Base-by-base conservation (phyloP, 176 grass and related monocot genomes). In the Rhynchospora breviuscula region DNA sequence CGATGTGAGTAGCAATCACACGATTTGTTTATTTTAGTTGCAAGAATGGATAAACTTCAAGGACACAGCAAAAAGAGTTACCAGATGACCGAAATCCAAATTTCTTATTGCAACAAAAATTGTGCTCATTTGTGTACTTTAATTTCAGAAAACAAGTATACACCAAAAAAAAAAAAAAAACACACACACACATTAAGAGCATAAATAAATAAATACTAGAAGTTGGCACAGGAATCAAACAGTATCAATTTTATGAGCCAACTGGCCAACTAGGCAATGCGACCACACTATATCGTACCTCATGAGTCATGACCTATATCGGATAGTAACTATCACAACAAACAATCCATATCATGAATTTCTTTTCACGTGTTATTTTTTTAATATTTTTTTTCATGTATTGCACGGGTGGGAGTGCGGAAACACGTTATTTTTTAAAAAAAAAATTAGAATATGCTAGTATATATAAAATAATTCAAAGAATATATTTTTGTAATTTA, bases 151-250 rank as follows among this genome's bases (percentile, higher is more conserved):
- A 62, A 67, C n/a, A 22, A 62, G 19, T 2, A 7, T 62, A 17
- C 18, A 62, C 35, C 35, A 40, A 4, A 40, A 40, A 40, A 43
- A 43, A 35, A 31, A 0, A 5, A 35, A 10, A 66, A 66, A 66
- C 0, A 10, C n/a, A n/a, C n/a, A n/a, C n/a, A n/a, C n/a, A 12
- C 35, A 29, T 29, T 29, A 76, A 10, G 71, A 56, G 6, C 52
- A 79, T 64, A 62, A 22, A 15, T 81, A 29, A 2, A 17, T 63
- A 64, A 63, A 22, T 81, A 47, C 79, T 81, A 81, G 56, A 81
- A 81, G 23, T 31, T 43, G 59, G 59, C 59, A 73, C 64, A 17
- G 15, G 10, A 65, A 84, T 84, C 23, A 58, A 35, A 40, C 11
- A 21, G 5, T n/a, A 57, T 44, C 26, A 25, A 75, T 48, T 75